Evolutionary conservation across 352 stramenopile species (phyloP), one percentile per base, ranked within the genome.

Genomic region (Phytophthora agathidicida): DNA sequence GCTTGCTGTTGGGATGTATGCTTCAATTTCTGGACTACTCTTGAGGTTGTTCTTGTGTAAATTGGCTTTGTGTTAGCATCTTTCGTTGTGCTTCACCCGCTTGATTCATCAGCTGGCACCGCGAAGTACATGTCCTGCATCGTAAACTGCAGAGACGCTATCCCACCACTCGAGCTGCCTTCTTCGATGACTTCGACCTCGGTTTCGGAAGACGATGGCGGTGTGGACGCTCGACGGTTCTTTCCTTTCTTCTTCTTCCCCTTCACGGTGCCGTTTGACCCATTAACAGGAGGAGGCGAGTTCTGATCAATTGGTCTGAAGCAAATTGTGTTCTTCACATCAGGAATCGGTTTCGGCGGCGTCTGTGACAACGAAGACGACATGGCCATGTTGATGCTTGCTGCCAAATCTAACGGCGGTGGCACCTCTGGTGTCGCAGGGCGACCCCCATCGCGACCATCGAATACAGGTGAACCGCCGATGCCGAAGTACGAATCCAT

Each of bases 401-500:
- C 69, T 5, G 64, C 66, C 13, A 92, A 50, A 55, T 90, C 83
- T 33, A 90, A 65, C 2, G 80, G 83, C 7, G 75, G 78, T 4
- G 51, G 67, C 22, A 88, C 61, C 37, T 87, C 78, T 5, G 80
- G 71, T 10, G 53, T 71, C 20, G 48, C 14, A n/a, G 56, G 28
- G 14, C 33, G 47, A 39, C 37, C 38, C 20, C 23, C 61, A 32
- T 16, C 44, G 6, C 38, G 58, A 11, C 80, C 81, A 32, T 88
- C 66, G 52, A 93, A 91, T 8, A 93, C 81, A 5, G 84, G 84
- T 3, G 84, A 93, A 1, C 77, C 82, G 5, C 84, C 82, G n/a
- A 91, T 80, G 9, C 84, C 84, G 66, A 93, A 93, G 66, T 93
- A 93, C 27, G 81, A 88, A 65, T 93, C 84, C 84, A 93, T 93